phyloP scores from a whole-genome alignment of 768 basidiomycete species.

The Leucocoprinus leucothites region DNA sequence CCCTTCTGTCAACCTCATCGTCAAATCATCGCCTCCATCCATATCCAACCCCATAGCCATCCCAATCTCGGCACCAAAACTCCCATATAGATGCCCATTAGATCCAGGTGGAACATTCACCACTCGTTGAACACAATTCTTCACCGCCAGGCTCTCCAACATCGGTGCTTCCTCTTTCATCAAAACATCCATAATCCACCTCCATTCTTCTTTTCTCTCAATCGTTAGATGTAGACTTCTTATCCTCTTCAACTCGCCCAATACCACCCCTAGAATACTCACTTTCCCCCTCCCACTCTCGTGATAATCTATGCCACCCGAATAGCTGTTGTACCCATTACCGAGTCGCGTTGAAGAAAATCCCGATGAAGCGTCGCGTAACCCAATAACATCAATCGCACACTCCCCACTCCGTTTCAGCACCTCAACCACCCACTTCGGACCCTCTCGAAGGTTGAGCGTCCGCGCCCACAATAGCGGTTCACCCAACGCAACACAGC shows the following conservation, averaged over 20 bases:
- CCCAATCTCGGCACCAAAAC: background rate
- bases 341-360: background rate
- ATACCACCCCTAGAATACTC: background rate
- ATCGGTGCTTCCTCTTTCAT: background rate
- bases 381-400: background rate
- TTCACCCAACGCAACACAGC: background rate
- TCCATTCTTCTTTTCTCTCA: constrained; percentile 9
- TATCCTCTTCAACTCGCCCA: constrained; percentile 2
- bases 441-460: constrained; percentile 4
- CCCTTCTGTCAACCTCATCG: constrained; percentile 1
- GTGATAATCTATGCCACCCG: background rate
- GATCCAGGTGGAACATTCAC: background rate
- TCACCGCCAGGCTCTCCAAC: constrained; percentile 5
- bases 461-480: constrained; percentile 6
- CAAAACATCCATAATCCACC: constrained; percentile 2
- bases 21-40: background rate
- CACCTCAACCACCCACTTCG: constrained; percentile 2
- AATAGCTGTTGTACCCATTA: background rate
- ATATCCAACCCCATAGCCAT: background rate
- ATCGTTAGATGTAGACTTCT: constrained; percentile 9
- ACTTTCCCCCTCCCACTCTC: background rate
- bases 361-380: background rate
- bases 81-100: background rate
- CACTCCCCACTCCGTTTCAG: constrained; percentile 3
- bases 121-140: constrained; percentile 2